phyloP scores from a whole-genome alignment of 805 yeast species.

The Starmerella bacillaris region DNA sequence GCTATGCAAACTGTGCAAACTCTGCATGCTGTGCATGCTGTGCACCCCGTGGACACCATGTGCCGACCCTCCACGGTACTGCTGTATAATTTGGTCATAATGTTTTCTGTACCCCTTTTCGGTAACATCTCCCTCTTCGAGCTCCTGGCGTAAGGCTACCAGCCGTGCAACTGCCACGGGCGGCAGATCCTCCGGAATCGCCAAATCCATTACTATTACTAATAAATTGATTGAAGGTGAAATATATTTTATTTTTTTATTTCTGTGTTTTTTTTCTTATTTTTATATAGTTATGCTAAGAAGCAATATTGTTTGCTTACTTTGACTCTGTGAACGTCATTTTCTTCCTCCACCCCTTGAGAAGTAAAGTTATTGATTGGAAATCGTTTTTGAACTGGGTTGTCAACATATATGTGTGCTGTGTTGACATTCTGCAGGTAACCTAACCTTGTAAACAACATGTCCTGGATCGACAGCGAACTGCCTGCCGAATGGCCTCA shows the following conservation, averaged over 20 bases:
- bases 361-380: no score
- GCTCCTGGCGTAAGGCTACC: conserved; percentile 15
- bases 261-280: no score
- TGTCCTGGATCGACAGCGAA: conserved; percentile 15
- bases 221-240: background rate
- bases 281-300: no score
- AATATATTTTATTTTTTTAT: no score
- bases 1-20: no score
- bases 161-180: conserved; percentile 16
- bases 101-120: conserved; percentile 54
- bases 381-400: no score
- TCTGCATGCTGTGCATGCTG: no score
- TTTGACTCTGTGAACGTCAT: no score
- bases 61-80: conserved; percentile 9
- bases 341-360: no score
- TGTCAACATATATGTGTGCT: no score
- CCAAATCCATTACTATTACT: conserved; percentile 10
- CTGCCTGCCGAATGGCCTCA: conserved; percentile 16
- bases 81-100: conserved; percentile 27
- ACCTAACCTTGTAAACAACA: background rate
- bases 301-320: no score
- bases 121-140: conserved; percentile 49
- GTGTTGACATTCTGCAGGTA: background rate
- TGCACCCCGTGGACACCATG: no score
- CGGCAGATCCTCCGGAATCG: conserved; percentile 19